Percentiles rank a stretch among this genome's conserved stretches.
Conservation (phyloP, 371 early-diverging fungal species). For the Entomophthora muscae region DNA sequence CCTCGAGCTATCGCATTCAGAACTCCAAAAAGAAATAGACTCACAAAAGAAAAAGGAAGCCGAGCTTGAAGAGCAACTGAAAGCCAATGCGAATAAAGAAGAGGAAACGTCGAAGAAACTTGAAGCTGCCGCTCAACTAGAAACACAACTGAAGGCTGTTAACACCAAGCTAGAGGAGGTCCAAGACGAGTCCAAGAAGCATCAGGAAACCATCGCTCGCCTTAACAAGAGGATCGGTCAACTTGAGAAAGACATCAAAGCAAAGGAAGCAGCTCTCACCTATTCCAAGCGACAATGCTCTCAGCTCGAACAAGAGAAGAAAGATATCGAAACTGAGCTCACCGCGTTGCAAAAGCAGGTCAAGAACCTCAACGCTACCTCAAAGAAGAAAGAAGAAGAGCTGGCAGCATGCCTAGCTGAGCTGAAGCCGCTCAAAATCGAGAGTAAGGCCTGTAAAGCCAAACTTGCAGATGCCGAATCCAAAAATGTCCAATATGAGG, state of each 20-base stretch:
- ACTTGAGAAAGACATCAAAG: neutral
- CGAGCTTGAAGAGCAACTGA: neutral
- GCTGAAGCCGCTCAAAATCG: neutral
- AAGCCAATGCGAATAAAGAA: neutral
- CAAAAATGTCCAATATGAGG: neutral
- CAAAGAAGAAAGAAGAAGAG: neutral
- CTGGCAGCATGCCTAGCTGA: neutral
- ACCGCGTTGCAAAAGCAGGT: neutral
- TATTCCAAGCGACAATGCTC: neutral
- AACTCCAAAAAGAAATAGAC: neutral
- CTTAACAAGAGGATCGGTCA: neutral
- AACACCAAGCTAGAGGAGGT: neutral
- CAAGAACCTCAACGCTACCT: neutral
- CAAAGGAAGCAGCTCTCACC: neutral
- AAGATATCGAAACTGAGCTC: neutral
- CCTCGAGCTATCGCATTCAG: neutral
- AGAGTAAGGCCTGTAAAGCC: neutral
- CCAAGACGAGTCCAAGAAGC: neutral
- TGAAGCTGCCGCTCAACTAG: neutral
- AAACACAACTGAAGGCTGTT: neutral
- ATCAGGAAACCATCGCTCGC: neutral
- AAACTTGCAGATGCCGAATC: neutral
- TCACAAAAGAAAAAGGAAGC: neutral
- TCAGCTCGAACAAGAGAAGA: slow-evolving; percentile 1
- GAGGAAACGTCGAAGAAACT: neutral